These are phyloP conservation scores for Tritrichomonas musculus DNA, from an alignment of 208 protist genomes.

Conservation along the genomic window DNA sequence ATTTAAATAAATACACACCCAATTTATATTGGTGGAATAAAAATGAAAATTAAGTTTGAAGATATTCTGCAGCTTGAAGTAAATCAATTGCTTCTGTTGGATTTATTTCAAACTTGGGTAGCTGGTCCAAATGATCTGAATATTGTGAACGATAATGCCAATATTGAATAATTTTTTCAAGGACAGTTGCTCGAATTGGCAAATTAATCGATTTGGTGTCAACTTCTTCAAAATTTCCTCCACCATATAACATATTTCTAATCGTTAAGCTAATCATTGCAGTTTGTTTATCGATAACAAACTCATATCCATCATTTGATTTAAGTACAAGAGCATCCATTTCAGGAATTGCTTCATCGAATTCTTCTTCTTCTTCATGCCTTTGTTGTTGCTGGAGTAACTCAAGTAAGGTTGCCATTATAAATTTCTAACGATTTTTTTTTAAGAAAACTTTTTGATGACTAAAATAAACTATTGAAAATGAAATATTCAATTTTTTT, in stretches of 20 bases:
- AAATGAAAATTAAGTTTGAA: background rate
- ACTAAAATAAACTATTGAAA: no score
- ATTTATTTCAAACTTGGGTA: background rate
- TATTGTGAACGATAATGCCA: conserved; percentile 23
- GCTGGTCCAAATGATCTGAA: background rate
- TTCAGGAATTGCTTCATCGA: background rate
- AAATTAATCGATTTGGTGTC: background rate
- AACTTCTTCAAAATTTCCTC: conserved; percentile 19
- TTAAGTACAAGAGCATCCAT: background rate
- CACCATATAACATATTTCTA: conserved; percentile 3
- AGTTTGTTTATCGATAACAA: background rate
- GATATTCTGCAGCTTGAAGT: background rate
- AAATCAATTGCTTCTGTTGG: background rate
- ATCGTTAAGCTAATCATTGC: background rate
- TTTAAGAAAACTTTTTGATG: no score
- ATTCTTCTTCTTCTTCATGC: conserved; percentile 20
- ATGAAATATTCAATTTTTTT: no score
- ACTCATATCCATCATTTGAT: conserved; percentile 17
- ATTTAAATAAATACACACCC: no score
- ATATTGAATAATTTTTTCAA: conserved; percentile 31
- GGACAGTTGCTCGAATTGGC: background rate
- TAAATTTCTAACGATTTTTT: no score
- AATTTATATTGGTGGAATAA: no score
- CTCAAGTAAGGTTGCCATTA: background rate
- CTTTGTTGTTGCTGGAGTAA: background rate